phyloP scores from a whole-genome alignment of 2,329 filamentous ascomycete genomes.

The Fusarium redolens region DNA sequence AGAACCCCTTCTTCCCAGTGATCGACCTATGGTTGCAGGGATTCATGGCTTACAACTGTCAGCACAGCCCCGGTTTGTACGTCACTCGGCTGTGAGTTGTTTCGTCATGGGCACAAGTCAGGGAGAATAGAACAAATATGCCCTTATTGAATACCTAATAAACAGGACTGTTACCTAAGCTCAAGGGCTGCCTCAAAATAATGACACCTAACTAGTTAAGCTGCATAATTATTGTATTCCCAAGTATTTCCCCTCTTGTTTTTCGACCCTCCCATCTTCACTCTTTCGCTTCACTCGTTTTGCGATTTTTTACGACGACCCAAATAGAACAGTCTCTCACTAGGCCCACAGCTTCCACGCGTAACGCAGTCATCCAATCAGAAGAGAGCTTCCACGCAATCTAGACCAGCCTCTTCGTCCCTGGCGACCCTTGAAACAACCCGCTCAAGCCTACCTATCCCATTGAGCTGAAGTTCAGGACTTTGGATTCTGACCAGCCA shows the following conservation, averaged over 20 bases:
- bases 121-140: constrained; percentile 11
- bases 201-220: not conserved
- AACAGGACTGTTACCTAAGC: constrained; percentile 24
- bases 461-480: constrained; percentile 20
- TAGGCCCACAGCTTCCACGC: constrained; percentile 36
- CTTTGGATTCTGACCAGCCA: constrained; percentile 33
- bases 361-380: constrained; percentile 37
- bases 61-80: constrained; percentile 45
- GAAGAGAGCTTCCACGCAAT: constrained; percentile 36
- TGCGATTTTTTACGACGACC: not conserved
- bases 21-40: constrained; percentile 34
- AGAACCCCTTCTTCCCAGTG: constrained; percentile 16
- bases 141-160: constrained; percentile 7
- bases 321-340: constrained; percentile 5
- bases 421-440: constrained; percentile 32
- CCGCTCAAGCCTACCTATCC: not conserved
- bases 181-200: not conserved
- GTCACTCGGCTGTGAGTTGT: constrained; percentile 40
- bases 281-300: constrained; percentile 3
- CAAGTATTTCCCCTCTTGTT: constrained; percentile 10
- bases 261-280: not conserved
- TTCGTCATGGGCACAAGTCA: constrained; percentile 39
- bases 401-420: constrained; percentile 28
- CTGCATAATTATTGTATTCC: not conserved
- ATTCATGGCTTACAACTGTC: constrained; percentile 24